These are phyloP conservation scores for Paracorniculantispora psalliotae DNA, from an alignment of 2,329 filamentous ascomycete species.

Conservation along the genomic window DNA sequence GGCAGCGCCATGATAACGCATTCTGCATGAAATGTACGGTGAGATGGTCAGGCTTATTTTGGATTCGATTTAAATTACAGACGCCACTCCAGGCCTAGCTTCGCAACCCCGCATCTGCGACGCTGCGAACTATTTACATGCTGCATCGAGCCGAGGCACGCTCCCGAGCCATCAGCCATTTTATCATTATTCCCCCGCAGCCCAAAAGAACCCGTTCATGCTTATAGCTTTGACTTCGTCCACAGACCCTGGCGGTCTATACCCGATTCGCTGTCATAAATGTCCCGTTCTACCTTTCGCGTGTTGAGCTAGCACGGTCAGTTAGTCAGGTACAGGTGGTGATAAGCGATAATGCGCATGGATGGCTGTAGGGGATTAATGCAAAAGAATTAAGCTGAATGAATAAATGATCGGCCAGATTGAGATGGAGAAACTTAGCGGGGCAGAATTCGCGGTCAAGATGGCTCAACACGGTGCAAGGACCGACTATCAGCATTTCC, in stretches of 20 bases:
- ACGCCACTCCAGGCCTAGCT: not conserved
- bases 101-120: not conserved
- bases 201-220: no score
- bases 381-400: no score
- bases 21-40: not conserved
- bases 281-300: constrained; percentile 73
- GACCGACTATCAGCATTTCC: not conserved
- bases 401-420: no score
- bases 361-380: no score
- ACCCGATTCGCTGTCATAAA: constrained; percentile 73
- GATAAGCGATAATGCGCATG: not conserved
- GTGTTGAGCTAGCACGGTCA: constrained; percentile 63
- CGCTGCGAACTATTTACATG: not conserved
- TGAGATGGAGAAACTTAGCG: not conserved
- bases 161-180: not conserved
- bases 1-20: not conserved
- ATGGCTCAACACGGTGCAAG: not conserved
- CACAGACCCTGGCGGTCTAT: constrained; percentile 53
- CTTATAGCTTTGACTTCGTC: constrained; percentile 44
- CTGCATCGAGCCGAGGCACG: not conserved
- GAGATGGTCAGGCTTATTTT: not conserved
- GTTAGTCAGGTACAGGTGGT: constrained; percentile 6
- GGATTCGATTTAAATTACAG: not conserved
- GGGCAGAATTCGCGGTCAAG: not conserved
- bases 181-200: not conserved